A percentile compares a stretch with the other conserved stretches of the same genome.
Evolutionary conservation across 2,329 filamentous ascomycete species (phyloP).

Genomic region (Nannizziopsis barbatae): DNA sequence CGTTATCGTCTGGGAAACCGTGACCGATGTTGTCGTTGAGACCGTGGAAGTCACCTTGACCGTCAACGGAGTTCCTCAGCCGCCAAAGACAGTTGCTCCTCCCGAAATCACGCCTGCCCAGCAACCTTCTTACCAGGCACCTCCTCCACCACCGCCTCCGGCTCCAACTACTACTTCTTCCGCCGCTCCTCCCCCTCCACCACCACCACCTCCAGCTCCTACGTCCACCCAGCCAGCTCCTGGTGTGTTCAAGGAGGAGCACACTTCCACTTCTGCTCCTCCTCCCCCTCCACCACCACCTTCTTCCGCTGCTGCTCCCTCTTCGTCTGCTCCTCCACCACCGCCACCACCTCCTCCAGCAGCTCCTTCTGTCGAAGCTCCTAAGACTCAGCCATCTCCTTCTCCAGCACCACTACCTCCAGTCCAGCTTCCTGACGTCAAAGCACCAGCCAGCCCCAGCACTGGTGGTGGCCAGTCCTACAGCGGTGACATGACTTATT

Average conservation of each 20-base stretch:
- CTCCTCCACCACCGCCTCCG: slow-evolving; percentile 42
- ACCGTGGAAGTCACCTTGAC: slow-evolving; percentile 30
- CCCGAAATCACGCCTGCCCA: slow-evolving; percentile 14
- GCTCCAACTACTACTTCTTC: neutral
- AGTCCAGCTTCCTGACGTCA: neutral
- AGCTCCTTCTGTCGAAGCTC: slow-evolving; percentile 4
- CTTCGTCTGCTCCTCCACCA: slow-evolving; percentile 7
- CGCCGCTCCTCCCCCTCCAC: neutral
- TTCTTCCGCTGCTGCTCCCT: slow-evolving; percentile 3
- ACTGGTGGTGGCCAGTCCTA: slow-evolving; percentile 19
- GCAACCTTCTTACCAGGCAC: slow-evolving; percentile 30
- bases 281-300: slow-evolving; percentile 6
- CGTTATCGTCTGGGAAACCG: slow-evolving; percentile 15
- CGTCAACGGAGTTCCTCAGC: slow-evolving; percentile 40
- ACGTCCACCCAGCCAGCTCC: neutral
- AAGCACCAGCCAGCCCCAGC: slow-evolving; percentile 10
- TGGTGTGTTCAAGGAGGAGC: neutral
- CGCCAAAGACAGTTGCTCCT: slow-evolving; percentile 35
- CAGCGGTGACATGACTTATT: slow-evolving; percentile 63
- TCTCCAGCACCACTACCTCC: slow-evolving; percentile 6
- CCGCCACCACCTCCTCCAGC: neutral
- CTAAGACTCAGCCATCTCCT: slow-evolving; percentile 13
- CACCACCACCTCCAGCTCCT: slow-evolving; percentile 2
- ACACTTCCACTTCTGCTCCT: neutral
- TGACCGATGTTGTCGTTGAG: slow-evolving; percentile 20